Base-by-base conservation (phyloP, 768 basidiomycete genomes). In the Mycena haematopus region DNA sequence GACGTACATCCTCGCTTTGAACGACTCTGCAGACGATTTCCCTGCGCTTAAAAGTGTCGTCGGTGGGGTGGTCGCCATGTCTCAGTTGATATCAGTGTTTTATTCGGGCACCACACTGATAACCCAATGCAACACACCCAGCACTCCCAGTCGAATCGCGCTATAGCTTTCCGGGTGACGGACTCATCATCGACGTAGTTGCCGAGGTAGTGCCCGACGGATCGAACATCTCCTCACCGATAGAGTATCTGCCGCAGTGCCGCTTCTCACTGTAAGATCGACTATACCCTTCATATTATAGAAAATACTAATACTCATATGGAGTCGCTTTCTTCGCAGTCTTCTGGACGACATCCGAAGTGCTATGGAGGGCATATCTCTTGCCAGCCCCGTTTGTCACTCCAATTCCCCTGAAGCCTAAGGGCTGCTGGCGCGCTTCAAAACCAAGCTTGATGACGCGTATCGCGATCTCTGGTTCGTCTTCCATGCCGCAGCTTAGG, bases 141-240 rank as follows among this genome's bases (percentile, higher is more conserved):
- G 54, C 24, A 56, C 35, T 42, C n/a, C 40, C 27, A 56, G 38
- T 29, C 54, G 17, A 42, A 56, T 22, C 35, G 9, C 6, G 42
- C 7, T 7, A 27, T 56, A 3, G 54, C 54, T 8, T 25, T 44
- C 2, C 38, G 44, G 19, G 25, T 27, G 14, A 31, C 45, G 13
- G 44, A 45, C 2, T n/a, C 2, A 56, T 56, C 29, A 22, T 56
- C 3, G 54, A 56, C 7, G 25, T 45, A 9, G 14, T 56, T 24
- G 54, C 54, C 17, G 54, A 56, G n/a, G 42, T 42, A n/a, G 54
- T 56, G 6, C 54, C 54, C 3, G 54, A 56, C 21, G 10, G 8
- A 3, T 38, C 25, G 1, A 11, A 9, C 1, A 56, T 56, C 17
- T n/a, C 54, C 4, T 42, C 54, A 10, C 15, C 54, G n/a, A 56